Percentiles rank a stretch among this genome's conserved stretches.
Evolutionary conservation across 2,329 filamentous ascomycete species (phyloP).

Genomic region (Thermochaetoides dissita): DNA sequence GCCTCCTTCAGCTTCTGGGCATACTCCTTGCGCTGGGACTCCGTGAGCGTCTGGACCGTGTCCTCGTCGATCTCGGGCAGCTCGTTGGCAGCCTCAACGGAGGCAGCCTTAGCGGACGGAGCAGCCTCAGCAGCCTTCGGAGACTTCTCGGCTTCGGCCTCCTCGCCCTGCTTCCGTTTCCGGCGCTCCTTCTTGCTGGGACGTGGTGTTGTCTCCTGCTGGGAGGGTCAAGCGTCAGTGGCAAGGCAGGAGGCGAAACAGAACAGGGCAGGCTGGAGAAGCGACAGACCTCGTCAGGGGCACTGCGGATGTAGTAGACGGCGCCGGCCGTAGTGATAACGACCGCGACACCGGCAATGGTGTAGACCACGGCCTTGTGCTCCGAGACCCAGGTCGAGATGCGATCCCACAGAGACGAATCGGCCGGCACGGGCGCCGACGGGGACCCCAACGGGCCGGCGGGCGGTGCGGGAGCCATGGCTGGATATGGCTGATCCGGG

Average conservation of each 20-base stretch:
- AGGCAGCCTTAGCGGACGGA: slow-evolving; percentile 31
- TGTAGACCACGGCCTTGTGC: slow-evolving; percentile 91
- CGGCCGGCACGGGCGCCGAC: slow-evolving; percentile 36
- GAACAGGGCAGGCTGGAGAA: neutral
- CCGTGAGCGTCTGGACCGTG: slow-evolving; percentile 36
- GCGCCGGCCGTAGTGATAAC: slow-evolving; percentile 84
- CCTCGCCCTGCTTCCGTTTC: slow-evolving; percentile 70
- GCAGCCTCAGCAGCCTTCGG: slow-evolving; percentile 16
- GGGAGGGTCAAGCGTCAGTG: slow-evolving; percentile 4
- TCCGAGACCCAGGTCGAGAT: slow-evolving; percentile 85
- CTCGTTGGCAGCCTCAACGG: slow-evolving; percentile 48
- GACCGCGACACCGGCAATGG: slow-evolving; percentile 84
- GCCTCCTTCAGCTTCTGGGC: slow-evolving; percentile 86
- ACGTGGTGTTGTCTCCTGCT: slow-evolving; percentile 45
- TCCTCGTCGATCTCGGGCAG: slow-evolving; percentile 52
- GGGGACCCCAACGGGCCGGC: slow-evolving; percentile 31
- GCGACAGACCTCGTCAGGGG: slow-evolving; percentile 32
- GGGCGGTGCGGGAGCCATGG: slow-evolving; percentile 26
- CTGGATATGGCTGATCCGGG: slow-evolving; percentile 5
- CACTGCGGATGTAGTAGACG: slow-evolving; percentile 71
- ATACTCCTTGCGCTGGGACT: slow-evolving; percentile 68
- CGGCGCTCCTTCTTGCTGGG: slow-evolving; percentile 80
- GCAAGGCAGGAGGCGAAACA: neutral
- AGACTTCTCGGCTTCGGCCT: slow-evolving; percentile 32
- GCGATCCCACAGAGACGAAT: slow-evolving; percentile 73